Conservation (phyloP, 257 asterid species). For the Verbascum thapsus region DNA sequence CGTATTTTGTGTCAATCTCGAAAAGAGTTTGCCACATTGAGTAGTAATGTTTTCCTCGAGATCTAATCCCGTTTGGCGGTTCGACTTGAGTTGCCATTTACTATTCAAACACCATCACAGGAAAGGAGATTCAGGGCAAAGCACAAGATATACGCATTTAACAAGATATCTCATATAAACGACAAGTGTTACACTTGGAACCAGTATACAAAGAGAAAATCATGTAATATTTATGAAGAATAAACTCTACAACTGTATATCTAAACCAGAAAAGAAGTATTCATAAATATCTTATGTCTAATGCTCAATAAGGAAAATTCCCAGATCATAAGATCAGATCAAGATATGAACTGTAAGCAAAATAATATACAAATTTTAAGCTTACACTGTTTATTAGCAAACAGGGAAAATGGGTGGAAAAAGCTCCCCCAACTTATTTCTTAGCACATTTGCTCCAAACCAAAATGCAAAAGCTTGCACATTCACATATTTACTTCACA, state of each 20-base stretch:
- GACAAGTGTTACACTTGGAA: conserved; percentile 9
- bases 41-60: conserved; percentile 58
- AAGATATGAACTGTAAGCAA: too few relatives aligned
- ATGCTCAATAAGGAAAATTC: conserved; percentile 18
- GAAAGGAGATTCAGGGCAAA: conserved; percentile 10
- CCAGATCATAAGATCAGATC: conserved; percentile 3
- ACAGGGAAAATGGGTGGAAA: too few relatives aligned
- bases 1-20: conserved; percentile 66
- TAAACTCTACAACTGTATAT: neutral
- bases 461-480: too few relatives aligned
- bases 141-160: neutral
- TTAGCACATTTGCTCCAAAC: too few relatives aligned
- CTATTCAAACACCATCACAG: conserved; percentile 29
- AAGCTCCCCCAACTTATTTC: too few relatives aligned
- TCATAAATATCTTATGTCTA: conserved; percentile 12
- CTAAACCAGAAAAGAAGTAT: neutral
- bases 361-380: too few relatives aligned
- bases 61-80: conserved; percentile 58
- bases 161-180: conserved; percentile 2
- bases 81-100: conserved; percentile 78
- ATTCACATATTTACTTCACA: conserved; percentile 16
- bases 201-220: conserved; percentile 17
- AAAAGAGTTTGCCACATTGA: conserved; percentile 70
- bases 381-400: too few relatives aligned
- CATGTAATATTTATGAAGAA: conserved; percentile 5